Percentiles rank a stretch among this genome's conserved stretches.
Conservation (phyloP, 257 asterid genomes). For the Voacanga thouarsii region DNA sequence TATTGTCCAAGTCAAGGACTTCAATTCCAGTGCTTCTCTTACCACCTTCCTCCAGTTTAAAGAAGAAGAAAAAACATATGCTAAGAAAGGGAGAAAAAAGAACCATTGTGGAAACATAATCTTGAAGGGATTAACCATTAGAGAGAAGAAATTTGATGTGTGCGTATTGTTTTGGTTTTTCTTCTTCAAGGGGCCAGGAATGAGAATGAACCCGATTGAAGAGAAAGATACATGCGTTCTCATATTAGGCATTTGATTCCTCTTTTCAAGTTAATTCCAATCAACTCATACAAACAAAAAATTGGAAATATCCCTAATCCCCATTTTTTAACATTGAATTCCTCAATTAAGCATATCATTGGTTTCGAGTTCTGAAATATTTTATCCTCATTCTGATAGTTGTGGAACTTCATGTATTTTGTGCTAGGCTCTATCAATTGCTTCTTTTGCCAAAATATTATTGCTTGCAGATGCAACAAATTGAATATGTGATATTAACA, state of each 20-base stretch:
- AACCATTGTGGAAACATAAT: not conserved
- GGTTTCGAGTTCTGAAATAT: not conserved
- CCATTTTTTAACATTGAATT: not conserved
- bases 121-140: not conserved
- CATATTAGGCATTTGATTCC: not conserved
- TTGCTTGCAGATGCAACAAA: not conserved
- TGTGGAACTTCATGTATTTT: not conserved
- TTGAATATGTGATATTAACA: not conserved
- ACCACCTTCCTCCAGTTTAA: not conserved
- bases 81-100: not conserved
- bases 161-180: not conserved
- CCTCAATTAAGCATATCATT: not conserved
- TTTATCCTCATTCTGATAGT: not conserved
- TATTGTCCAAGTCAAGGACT: not conserved
- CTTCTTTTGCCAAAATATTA: not conserved
- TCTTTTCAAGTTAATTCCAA: not conserved
- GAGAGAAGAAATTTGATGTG: not conserved
- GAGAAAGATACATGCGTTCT: not conserved
- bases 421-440: not conserved
- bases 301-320: not conserved
- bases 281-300: not conserved
- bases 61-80: not conserved
- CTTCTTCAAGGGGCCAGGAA: too few species aligned
- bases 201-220: too few species aligned
- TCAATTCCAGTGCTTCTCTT: not conserved